These are phyloP conservation scores for Colletotrichum spaethianum DNA, from an alignment of 2,329 filamentous ascomycete genomes.

Conservation along the genomic window DNA sequence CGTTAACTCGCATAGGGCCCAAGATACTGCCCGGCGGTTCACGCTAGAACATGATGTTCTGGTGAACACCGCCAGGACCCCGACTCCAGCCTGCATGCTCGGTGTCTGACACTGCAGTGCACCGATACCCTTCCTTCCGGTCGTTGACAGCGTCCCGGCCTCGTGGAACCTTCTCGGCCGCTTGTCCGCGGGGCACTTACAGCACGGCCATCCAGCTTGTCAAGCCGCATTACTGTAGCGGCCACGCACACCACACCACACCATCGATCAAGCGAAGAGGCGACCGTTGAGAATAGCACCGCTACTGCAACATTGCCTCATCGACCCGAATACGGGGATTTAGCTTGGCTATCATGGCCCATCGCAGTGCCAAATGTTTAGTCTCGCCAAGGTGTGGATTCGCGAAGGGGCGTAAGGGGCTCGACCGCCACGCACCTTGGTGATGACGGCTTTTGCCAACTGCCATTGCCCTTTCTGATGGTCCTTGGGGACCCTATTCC, in stretches of 20 bases:
- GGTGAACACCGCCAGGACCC: neutral
- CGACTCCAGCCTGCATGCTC: neutral
- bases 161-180: neutral
- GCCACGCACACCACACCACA: neutral
- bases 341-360: neutral
- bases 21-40: neutral
- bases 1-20: conserved; percentile 1
- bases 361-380: neutral
- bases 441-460: neutral
- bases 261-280: neutral
- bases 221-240: neutral
- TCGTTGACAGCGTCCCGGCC: neutral
- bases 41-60: neutral
- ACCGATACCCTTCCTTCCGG: neutral
- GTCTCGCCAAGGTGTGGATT: neutral
- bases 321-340: neutral
- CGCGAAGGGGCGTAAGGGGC: neutral
- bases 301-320: neutral
- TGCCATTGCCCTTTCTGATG: neutral
- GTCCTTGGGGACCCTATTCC: neutral
- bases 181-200: neutral
- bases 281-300: neutral
- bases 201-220: neutral
- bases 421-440: neutral
- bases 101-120: neutral